Evolutionary conservation across 2,329 filamentous ascomycete genomes (phyloP).

Genomic region (Daldinia sp.): DNA sequence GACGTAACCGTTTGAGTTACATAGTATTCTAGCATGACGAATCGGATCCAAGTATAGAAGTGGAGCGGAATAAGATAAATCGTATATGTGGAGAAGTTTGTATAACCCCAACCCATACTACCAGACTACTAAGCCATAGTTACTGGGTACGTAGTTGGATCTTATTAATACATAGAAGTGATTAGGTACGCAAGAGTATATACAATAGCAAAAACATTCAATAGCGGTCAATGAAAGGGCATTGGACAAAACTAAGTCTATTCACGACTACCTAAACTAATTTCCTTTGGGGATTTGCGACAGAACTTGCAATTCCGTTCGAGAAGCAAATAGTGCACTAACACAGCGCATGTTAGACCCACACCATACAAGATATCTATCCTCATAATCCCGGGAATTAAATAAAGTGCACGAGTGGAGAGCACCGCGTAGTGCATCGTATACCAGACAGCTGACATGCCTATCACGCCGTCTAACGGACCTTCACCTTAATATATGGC

Average conservation of each 20-base stretch:
- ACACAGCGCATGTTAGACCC: constrained; percentile 18
- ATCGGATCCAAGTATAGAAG: not conserved
- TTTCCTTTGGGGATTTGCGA: constrained; percentile 9
- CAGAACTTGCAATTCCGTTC: constrained; percentile 9
- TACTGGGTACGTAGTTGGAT: too few species aligned
- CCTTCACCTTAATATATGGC: constrained; percentile 92
- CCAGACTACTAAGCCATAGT: too few species aligned
- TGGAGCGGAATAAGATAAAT: not conserved
- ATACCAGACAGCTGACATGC: not conserved
- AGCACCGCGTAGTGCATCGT: not conserved
- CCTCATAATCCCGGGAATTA: constrained; percentile 13
- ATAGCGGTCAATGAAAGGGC: not conserved
- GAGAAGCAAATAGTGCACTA: constrained; percentile 2
- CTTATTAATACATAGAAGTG: too few species aligned
- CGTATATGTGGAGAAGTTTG: not conserved
- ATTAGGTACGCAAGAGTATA: too few species aligned
- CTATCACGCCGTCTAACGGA: constrained; percentile 51
- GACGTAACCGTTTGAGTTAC: constrained; percentile 44
- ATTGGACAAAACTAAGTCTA: constrained; percentile 28
- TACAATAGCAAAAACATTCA: not conserved
- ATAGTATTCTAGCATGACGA: not conserved
- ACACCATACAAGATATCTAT: constrained; percentile 22
- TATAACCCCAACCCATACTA: not conserved
- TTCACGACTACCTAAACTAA: constrained; percentile 23
- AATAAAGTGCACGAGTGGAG: constrained; percentile 6